Conservation (phyloP, 1,284 basidiomycete species). For the Pholiota adiposa region DNA sequence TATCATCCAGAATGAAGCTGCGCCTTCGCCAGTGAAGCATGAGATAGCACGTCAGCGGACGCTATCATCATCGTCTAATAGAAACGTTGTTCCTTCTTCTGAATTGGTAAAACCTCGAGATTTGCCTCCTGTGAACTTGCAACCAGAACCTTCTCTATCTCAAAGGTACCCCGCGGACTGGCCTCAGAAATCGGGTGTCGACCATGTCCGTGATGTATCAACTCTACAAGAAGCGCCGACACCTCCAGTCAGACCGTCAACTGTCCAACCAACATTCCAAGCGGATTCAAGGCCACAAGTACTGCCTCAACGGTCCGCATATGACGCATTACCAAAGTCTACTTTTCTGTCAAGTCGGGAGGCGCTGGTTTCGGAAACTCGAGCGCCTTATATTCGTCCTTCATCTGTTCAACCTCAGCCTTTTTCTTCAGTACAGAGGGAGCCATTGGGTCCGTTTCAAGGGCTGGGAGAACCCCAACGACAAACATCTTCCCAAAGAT, state of each 20-base stretch:
- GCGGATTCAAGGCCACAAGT: not conserved
- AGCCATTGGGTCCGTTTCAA: not conserved
- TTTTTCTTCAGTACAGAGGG: not conserved
- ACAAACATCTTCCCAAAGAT: not conserved
- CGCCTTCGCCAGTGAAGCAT: not conserved
- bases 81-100: not conserved
- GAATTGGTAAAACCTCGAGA: not conserved
- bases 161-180: not conserved
- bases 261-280: not conserved
- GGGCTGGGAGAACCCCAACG: not conserved
- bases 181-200: not conserved
- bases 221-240: not conserved
- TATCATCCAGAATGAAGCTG: not conserved
- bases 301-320: not conserved
- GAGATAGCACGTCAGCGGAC: constrained; percentile 1
- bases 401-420: not conserved
- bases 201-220: not conserved
- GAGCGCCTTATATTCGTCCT: not conserved
- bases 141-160: not conserved
- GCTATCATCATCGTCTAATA: not conserved
- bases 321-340: not conserved
- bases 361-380: not conserved
- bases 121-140: not conserved
- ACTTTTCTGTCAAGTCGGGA: not conserved
- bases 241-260: not conserved